Conservation (phyloP, 1,284 basidiomycete genomes). For the Cutaneotrichosporon daszewskae region DNA sequence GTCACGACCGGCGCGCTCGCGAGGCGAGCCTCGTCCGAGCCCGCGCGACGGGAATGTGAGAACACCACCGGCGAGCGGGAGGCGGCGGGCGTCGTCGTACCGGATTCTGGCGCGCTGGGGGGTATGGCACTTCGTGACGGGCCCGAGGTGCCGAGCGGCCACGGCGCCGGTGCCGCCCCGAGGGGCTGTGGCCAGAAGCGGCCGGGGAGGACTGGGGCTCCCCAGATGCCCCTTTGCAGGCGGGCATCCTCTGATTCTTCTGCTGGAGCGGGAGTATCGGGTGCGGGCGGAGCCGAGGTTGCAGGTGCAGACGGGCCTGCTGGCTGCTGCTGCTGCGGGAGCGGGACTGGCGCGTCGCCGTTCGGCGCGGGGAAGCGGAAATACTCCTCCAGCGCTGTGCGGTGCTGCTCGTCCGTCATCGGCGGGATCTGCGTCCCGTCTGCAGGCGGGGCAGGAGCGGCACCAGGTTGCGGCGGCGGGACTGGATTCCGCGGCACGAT, state of each 20-base stretch:
- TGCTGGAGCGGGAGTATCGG: conserved; percentile 1
- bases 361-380: conserved; percentile 27
- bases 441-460: conserved; percentile 44
- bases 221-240: conserved; percentile 40
- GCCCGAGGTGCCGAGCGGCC: not conserved
- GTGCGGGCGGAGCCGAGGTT: conserved; percentile 1
- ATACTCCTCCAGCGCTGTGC: conserved; percentile 34
- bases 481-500: not conserved
- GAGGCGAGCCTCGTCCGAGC: no score
- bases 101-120: conserved; percentile 10
- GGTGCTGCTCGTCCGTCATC: conserved; percentile 4
- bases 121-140: not conserved
- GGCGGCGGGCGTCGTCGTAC: conserved; percentile 30
- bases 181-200: conserved; percentile 32
- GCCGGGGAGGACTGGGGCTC: conserved; percentile 37
- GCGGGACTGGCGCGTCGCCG: conserved; percentile 20
- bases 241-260: conserved; percentile 18
- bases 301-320: not conserved
- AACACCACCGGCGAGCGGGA: conserved; percentile 38
- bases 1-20: no score
- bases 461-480: not conserved
- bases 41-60: no score
- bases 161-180: conserved; percentile 25
- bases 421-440: conserved; percentile 6
- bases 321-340: conserved; percentile 1